Base-by-base conservation (phyloP, 176 grass and related monocot species). In the Triticum timopheevii region DNA sequence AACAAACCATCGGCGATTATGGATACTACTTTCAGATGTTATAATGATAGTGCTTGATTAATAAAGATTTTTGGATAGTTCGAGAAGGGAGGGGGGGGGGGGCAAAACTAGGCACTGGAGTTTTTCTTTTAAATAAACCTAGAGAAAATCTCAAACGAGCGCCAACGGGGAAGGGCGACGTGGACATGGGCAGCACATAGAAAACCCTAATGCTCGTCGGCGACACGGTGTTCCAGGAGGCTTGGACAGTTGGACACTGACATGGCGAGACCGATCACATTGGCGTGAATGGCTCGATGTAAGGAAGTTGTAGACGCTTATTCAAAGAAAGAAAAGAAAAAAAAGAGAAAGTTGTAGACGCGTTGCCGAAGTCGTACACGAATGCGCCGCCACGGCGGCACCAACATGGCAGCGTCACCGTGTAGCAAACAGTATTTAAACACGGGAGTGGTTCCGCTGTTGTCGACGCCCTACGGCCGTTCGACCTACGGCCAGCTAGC, bases 311-410 rank as follows among this genome's bases (percentile, higher is more conserved):
- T n/a, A n/a, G n/a, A n/a, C n/a, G n/a, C n/a, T n/a, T n/a, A n/a
- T n/a, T n/a, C n/a, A n/a, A n/a, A n/a, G n/a, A n/a, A n/a, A n/a
- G n/a, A n/a, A n/a, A n/a, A n/a, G n/a, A n/a, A n/a, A n/a, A n/a
- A n/a, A n/a, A n/a, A n/a, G n/a, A n/a, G n/a, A n/a, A n/a, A n/a
- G n/a, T n/a, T n/a, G 31, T 31, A 8, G 28, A 33, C 65, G 58
- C 83, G 61, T 70, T 77, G 88, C 78, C 71, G 23, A 82, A 2
- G 64, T 72, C 10, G 19, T 20, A 23, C 10, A 42, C 15, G 79
- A 31, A 44, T 62, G 79, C 71, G 22, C 78, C 83, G 82, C 82
- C 76, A 79, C 66, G 56, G 40, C 66, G n/a, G 54, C 74, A 79
- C 81, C 81, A 47, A 76, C 77, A 77, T 47, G 69, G 69, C 16